Percentiles rank a stretch among this genome's conserved stretches.
Conservation (phyloP, 208 protist genomes). For the Wallacemonas sp. region DNA sequence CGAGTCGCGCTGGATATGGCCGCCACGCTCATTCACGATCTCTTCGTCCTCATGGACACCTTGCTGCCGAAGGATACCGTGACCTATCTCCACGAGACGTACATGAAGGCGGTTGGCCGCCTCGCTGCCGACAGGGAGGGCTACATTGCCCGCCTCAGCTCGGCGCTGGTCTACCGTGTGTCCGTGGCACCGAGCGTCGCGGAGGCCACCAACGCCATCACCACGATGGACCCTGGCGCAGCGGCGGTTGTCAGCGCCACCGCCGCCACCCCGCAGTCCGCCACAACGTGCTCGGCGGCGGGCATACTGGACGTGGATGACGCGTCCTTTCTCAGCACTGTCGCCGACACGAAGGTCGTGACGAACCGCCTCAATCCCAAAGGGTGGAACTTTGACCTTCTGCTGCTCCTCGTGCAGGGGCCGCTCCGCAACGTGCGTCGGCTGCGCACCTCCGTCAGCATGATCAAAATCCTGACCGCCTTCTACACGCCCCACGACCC, state of each 20-base stretch:
- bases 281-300: conserved; percentile 24
- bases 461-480: conserved; percentile 59
- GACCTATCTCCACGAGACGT: conserved; percentile 65
- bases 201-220: conserved; percentile 1
- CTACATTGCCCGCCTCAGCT: conserved; percentile 55
- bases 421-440: conserved; percentile 49
- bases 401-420: conserved; percentile 77
- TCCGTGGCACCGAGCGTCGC: neutral
- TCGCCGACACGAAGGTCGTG: conserved; percentile 64
- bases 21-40: conserved; percentile 72
- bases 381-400: conserved; percentile 73
- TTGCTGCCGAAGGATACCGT: conserved; percentile 77
- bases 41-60: conserved; percentile 88
- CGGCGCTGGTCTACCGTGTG: conserved; percentile 52
- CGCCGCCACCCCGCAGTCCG: conserved; percentile 18
- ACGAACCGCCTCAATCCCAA: conserved; percentile 18
- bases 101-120: conserved; percentile 72
- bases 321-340: conserved; percentile 38
- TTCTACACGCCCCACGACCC: conserved; percentile 64
- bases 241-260: neutral
- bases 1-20: conserved; percentile 50
- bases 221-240: conserved; percentile 4
- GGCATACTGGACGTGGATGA: conserved; percentile 66
- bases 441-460: conserved; percentile 39
- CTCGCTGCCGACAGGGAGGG: conserved; percentile 54